phyloP scores from a whole-genome alignment of 441 rosid species.

The Pelargonium myrrhifolium region DNA sequence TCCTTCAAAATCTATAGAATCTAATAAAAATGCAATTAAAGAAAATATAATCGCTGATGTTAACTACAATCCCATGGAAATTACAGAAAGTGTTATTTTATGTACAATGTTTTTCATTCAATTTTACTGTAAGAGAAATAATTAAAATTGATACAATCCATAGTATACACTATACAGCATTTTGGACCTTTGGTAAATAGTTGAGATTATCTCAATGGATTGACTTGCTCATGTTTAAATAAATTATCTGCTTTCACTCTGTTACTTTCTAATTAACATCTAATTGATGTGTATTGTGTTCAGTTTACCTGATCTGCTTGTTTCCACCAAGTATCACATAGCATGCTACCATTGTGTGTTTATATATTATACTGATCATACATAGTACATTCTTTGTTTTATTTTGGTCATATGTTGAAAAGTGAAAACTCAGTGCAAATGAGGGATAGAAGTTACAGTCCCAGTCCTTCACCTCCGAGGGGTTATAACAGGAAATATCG shows the following conservation, averaged over 20 bases:
- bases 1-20: neutral
- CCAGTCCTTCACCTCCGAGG: slow-evolving; percentile 55
- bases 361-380: too few relatives aligned
- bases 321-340: too few relatives aligned
- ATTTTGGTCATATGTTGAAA: slow-evolving; percentile 1
- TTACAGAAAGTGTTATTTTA: too few relatives aligned
- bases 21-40: neutral
- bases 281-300: neutral
- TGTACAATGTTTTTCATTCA: too few relatives aligned
- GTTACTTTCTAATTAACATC: neutral
- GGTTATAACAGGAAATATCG: slow-evolving; percentile 44
- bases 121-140: too few relatives aligned
- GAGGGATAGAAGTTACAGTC: slow-evolving; percentile 80
- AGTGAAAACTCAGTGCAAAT: slow-evolving; percentile 22
- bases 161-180: neutral
- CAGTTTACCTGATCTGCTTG: neutral
- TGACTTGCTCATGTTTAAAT: too few relatives aligned
- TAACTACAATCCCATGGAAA: too few relatives aligned
- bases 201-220: too few relatives aligned
- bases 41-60: too few relatives aligned
- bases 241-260: neutral
- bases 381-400: neutral
- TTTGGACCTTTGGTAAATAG: too few relatives aligned
- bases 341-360: too few relatives aligned
- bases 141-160: neutral